Conservation (phyloP, 1,139 yeast genomes). For the Kodamaea fungicola region DNA sequence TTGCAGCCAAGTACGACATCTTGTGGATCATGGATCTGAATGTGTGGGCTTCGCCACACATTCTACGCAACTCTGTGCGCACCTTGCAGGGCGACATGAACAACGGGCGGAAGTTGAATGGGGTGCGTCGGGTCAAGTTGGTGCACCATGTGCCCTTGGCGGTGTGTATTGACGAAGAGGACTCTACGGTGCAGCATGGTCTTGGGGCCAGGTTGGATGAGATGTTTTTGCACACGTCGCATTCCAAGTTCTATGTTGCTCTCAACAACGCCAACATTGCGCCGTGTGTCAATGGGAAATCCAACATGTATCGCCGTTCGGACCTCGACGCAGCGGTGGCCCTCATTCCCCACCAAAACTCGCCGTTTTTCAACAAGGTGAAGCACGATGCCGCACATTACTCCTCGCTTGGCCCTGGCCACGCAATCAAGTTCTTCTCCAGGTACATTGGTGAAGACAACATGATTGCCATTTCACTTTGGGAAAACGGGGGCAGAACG, state of each 20-base stretch:
- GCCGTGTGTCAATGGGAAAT: constrained; percentile 93
- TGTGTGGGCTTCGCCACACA: constrained; percentile 71
- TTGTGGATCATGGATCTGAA: constrained; percentile 89
- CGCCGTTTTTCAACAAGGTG: constrained; percentile 31
- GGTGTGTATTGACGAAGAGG: constrained; percentile 26
- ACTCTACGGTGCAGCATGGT: background rate
- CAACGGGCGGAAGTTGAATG: constrained; percentile 36
- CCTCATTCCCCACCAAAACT: constrained; percentile 9
- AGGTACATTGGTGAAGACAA: constrained; percentile 89
- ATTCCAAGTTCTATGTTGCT: constrained; percentile 78
- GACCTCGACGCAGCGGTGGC: constrained; percentile 65
- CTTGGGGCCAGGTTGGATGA: constrained; percentile 76
- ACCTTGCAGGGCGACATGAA: constrained; percentile 47
- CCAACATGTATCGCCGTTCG: constrained; percentile 70
- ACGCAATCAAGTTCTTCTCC: constrained; percentile 62
- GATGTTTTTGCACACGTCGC: constrained; percentile 80
- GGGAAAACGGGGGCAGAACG: constrained; percentile 70
- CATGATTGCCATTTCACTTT: constrained; percentile 83
- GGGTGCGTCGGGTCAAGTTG: constrained; percentile 50
- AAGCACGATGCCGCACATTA: constrained; percentile 29
- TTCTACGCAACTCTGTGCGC: constrained; percentile 63
- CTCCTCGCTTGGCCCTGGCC: constrained; percentile 44
- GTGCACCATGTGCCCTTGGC: constrained; percentile 83
- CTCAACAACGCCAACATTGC: constrained; percentile 75
- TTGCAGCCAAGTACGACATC: constrained; percentile 63